Evolutionary conservation across 257 asterid species (phyloP).

Genomic region (Solanum chiquidenum): DNA sequence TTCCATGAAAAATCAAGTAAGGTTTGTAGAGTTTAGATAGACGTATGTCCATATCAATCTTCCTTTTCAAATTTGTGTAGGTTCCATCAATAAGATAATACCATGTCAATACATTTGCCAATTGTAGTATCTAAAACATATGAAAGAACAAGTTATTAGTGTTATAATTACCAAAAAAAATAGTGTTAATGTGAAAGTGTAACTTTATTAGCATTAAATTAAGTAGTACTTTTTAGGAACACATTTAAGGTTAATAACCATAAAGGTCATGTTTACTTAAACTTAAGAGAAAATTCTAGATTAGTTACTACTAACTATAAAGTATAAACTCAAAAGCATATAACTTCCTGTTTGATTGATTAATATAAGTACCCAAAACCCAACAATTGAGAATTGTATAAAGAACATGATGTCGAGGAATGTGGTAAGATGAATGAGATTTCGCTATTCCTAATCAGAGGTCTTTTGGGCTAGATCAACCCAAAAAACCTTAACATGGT

Average conservation of each 20-base stretch:
- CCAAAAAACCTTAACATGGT: not conserved
- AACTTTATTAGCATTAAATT: not conserved
- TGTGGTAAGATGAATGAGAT: not conserved
- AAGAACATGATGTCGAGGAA: not conserved
- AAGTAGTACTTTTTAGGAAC: no score
- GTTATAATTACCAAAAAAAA: no score
- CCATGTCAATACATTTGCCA: constrained; percentile 27
- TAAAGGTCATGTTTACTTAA: not conserved
- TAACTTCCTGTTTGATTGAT: not conserved
- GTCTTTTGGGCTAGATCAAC: not conserved
- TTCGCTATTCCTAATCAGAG: not conserved
- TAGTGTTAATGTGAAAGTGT: not conserved
- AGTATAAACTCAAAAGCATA: not conserved
- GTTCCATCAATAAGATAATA: constrained; percentile 13
- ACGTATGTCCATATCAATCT: constrained; percentile 16
- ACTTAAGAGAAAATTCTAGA: not conserved
- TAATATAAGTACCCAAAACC: not conserved
- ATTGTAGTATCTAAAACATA: constrained; percentile 17
- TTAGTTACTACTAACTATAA: not conserved
- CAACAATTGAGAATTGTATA: not conserved
- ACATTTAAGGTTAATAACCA: no score
- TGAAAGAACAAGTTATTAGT: not conserved
- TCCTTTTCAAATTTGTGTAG: constrained; percentile 15
- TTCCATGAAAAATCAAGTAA: constrained; percentile 39
- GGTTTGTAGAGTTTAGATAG: constrained; percentile 39